phyloP scores from a whole-genome alignment of 495 filamentous ascomycete genomes.

The Daldinia vernicosa region DNA sequence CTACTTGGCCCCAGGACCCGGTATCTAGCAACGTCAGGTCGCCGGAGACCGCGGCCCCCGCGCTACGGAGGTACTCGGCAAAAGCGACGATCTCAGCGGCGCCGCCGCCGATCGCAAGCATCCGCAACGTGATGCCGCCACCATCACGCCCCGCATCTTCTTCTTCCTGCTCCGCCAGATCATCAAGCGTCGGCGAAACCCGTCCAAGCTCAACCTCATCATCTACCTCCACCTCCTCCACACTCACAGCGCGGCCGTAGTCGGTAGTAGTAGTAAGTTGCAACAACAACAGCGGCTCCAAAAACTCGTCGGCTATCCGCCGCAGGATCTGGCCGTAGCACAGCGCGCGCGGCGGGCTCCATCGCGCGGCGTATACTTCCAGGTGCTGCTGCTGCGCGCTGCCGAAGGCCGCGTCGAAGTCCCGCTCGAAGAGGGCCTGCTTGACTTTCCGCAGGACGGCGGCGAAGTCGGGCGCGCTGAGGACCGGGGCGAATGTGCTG shows the following conservation, averaged over 20 bases:
- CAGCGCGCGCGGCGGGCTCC: constrained; percentile 83
- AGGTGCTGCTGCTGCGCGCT: constrained; percentile 69
- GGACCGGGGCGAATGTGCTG: constrained; percentile 61
- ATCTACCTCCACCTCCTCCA: neutral
- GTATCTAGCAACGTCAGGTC: constrained; percentile 78
- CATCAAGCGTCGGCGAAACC: constrained; percentile 27
- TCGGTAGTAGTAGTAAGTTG: too few relatives aligned
- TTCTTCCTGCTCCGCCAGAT: too few relatives aligned
- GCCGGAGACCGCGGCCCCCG: constrained; percentile 10
- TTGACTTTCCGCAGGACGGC: constrained; percentile 80
- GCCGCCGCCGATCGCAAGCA: constrained; percentile 84
- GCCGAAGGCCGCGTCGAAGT: constrained; percentile 84
- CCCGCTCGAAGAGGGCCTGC: constrained; percentile 79
- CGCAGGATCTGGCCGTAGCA: constrained; percentile 77
- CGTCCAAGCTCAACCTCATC: constrained; percentile 29
- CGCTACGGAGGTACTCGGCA: constrained; percentile 63
- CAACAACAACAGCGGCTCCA: constrained; percentile 47
- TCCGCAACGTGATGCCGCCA: constrained; percentile 44
- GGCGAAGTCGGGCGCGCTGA: constrained; percentile 49
- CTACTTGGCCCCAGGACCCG: constrained; percentile 75
- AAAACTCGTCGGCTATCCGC: constrained; percentile 54
- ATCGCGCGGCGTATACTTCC: constrained; percentile 83
- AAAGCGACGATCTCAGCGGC: constrained; percentile 86
- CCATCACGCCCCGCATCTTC: neutral
- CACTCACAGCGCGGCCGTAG: too few relatives aligned